Percentiles rank a stretch among this genome's conserved stretches.
Evolutionary conservation across 208 protist genomes (phyloP).

Genomic region (Vickermania ingenoplastis): DNA sequence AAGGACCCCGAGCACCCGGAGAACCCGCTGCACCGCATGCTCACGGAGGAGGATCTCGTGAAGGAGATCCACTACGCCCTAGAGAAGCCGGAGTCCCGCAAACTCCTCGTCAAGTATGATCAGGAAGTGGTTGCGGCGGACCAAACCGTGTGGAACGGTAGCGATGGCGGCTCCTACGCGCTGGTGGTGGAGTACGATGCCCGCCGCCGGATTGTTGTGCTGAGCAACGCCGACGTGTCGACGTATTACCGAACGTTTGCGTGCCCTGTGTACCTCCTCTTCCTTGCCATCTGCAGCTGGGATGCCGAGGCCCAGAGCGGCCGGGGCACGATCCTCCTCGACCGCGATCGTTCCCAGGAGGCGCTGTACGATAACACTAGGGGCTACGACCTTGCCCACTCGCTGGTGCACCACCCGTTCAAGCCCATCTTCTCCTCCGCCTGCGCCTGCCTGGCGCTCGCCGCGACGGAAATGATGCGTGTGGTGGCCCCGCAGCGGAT

Average conservation of each 20-base stretch:
- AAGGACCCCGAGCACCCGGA: background rate
- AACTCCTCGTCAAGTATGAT: conserved; percentile 76
- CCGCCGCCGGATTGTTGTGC: conserved; percentile 35
- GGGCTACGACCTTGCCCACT: conserved; percentile 76
- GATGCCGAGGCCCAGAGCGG: conserved; percentile 49
- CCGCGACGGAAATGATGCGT: conserved; percentile 76
- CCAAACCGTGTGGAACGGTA: conserved; percentile 69
- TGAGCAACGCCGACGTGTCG: conserved; percentile 50
- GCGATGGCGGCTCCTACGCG: conserved; percentile 62
- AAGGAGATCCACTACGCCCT: conserved; percentile 42
- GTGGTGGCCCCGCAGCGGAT: conserved; percentile 19
- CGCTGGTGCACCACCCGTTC: conserved; percentile 84
- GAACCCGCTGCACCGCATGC: conserved; percentile 22
- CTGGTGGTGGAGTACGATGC: conserved; percentile 74
- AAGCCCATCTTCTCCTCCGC: conserved; percentile 72
- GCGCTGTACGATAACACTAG: conserved; percentile 53
- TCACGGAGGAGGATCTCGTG: conserved; percentile 36
- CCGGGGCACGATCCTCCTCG: conserved; percentile 60
- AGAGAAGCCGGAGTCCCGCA: conserved; percentile 20
- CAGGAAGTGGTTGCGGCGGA: conserved; percentile 33
- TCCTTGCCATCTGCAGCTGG: conserved; percentile 38
- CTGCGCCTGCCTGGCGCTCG: conserved; percentile 73
- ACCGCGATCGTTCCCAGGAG: conserved; percentile 30
- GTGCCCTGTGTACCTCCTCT: conserved; percentile 55
- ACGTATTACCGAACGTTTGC: conserved; percentile 69